Evolutionary conservation across 2,329 filamentous ascomycete genomes (phyloP), one percentile per base, ranked within the genome.

Genomic region (Albifimbria verrucaria): DNA sequence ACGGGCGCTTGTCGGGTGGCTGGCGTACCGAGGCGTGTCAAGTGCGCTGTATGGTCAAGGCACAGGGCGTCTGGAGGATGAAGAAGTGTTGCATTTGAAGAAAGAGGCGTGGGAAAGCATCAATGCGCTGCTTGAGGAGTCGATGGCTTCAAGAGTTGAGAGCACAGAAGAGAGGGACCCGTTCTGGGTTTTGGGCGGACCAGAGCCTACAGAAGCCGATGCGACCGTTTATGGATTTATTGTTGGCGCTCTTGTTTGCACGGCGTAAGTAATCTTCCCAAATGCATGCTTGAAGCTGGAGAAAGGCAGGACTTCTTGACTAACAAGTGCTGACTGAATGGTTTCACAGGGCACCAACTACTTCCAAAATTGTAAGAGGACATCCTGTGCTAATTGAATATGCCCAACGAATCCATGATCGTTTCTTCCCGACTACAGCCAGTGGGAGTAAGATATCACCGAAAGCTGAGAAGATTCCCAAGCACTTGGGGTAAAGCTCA

Each of bases 361-460:
- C 77, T 4, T 70, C 67, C 50, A 61, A 67, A 23, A 63, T 79
- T 2, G 64, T 85, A 4, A 72, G 67, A 53, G 62, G 65, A 2
- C 78, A 77, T 55, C 78, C 81, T 1, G 68, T 69, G 0, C 52
- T 85, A 11, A 39, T 81, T 10, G 79, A 84, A 3, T 87, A 86
- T 65, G 82, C 80, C 3, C 60, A 61, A 36, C 73, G 78, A 52
- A 83, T 87, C 42, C 81, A 85, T 60, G 66, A 74, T 54, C 56
- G 4, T 85, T 81, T 59, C 87, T 87, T 57, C 73, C 79, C 0
- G 82, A 87, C 32, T 86, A 86, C 59, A 69, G 77, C 53, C 61
- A 62, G 25, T 73, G 73, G 68, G 51, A 62, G 12, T 36, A 43
- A 36, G 10, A 36, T 10, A 36, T n/a, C n/a, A n/a, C n/a, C n/a